Evolutionary conservation across 768 basidiomycete species (phyloP), one percentile per base, ranked within the genome.

Genomic region (Mrakia gelida): DNA sequence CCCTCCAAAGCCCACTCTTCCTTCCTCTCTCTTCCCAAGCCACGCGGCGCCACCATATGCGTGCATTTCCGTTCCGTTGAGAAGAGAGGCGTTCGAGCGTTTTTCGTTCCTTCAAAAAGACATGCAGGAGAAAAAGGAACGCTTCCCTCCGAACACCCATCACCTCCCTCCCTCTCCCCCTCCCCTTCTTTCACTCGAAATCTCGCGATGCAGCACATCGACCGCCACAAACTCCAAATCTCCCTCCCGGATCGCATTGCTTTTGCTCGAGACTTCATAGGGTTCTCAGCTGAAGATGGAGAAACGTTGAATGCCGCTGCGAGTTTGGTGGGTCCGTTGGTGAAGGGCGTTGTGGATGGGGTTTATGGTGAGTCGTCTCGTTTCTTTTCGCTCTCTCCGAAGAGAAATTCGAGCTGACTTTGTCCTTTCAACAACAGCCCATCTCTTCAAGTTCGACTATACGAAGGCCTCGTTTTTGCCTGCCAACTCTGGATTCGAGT

Each of bases 401-500:
- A 6, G n/a, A 45, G 16, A 18, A 26, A 7, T 62, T 63, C 43
- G 16, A 8, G 38, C 38, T 38, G 38, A 8, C 7, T 38, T 43
- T 18, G 26, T 13, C 41, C 6, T 9, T 13, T 7, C 16, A 1
- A 23, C 2, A 1, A 21, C 56, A 75, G 73, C 43, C 0, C 73
- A 75, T 23, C 73, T 75, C 13, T 75, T 75, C 62, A 62, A 75
- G n/a, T 75, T 26, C n/a, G 38, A 61, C 41, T 75, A 75, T 43
- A 75, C 73, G 2, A 75, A 75, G n/a, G 23, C 38, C 4, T 43
- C 62, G 9, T 75, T 75, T 43, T 43, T 75, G 26, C 73, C 73
- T 13, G 38, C 41, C 2, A 75, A 75, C 62, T 62, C 73, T 26
- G 73, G 73, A 15, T 75, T 75, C 43, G 73, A 75, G 73, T 75